phyloP scores from a whole-genome alignment of 768 basidiomycete species.

The Suillus lakei region DNA sequence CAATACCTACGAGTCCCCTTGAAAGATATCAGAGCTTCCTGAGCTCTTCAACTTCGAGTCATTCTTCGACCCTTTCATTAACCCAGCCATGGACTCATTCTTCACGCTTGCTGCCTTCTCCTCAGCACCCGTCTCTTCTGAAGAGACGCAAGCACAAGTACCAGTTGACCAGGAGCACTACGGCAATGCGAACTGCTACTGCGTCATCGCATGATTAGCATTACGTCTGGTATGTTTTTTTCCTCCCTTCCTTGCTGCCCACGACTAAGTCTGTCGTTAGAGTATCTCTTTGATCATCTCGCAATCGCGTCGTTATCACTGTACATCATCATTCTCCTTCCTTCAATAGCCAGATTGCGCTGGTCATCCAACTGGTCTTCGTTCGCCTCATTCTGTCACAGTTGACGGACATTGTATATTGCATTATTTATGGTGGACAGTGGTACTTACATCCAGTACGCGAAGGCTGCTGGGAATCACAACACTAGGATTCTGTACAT shows the following conservation, averaged over 20 bases:
- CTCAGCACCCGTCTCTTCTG: background rate
- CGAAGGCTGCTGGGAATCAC: background rate
- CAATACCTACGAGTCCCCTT: background rate
- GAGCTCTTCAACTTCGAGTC: background rate
- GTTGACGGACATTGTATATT: background rate
- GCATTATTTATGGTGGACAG: background rate
- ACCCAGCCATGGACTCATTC: slow-evolving; percentile 2
- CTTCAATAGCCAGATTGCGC: background rate
- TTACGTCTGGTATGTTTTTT: background rate
- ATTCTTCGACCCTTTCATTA: no score
- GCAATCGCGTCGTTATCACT: background rate
- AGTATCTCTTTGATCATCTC: background rate
- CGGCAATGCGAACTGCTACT: background rate
- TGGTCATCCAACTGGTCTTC: background rate
- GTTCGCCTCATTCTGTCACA: slow-evolving; percentile 1
- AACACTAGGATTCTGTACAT: background rate
- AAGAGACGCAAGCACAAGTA: slow-evolving; percentile 7
- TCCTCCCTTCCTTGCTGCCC: background rate
- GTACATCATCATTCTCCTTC: background rate
- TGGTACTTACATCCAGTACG: slow-evolving; percentile 4
- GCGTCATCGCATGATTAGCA: slow-evolving; percentile 3
- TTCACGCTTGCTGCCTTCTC: background rate
- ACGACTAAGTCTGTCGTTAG: background rate
- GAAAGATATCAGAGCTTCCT: background rate
- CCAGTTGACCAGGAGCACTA: slow-evolving; percentile 1